Evolutionary conservation across 2,329 filamentous ascomycete genomes (phyloP).

Genomic region (Acephala macrosclerotiorum): DNA sequence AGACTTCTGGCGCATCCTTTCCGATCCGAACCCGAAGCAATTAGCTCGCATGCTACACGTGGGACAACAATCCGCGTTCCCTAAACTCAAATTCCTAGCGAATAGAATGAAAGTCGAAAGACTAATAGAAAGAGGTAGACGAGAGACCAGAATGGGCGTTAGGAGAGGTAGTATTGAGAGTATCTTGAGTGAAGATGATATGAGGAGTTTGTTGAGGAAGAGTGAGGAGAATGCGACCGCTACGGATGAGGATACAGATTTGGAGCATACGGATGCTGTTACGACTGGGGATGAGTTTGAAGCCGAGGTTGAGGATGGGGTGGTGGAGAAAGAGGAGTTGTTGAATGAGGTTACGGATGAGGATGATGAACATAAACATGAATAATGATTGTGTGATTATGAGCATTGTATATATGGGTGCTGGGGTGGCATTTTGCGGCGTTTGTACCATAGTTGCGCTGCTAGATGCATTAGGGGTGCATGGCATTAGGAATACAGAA

Average conservation of each 20-base stretch:
- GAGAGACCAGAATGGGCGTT: slow-evolving; percentile 57
- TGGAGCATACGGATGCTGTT: slow-evolving; percentile 21
- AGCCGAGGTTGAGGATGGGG: slow-evolving; percentile 16
- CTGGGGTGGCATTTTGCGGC: neutral
- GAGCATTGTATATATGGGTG: neutral
- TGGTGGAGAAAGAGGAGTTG: slow-evolving; percentile 15
- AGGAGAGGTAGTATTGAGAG: slow-evolving; percentile 63
- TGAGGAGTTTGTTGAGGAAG: slow-evolving; percentile 54
- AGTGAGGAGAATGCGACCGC: slow-evolving; percentile 43
- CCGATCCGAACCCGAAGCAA: slow-evolving; percentile 78
- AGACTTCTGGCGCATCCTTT: slow-evolving; percentile 87
- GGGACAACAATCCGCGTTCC: slow-evolving; percentile 88
- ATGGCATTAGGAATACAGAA: neutral
- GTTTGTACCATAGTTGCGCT: slow-evolving; percentile 12
- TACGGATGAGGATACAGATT: slow-evolving; percentile 36
- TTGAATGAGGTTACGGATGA: slow-evolving; percentile 9
- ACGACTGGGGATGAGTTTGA: slow-evolving; percentile 36
- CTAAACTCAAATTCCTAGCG: slow-evolving; percentile 88
- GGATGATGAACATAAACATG: neutral
- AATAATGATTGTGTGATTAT: neutral
- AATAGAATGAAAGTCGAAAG: slow-evolving; percentile 88
- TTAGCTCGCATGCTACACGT: slow-evolving; percentile 89
- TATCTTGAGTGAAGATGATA: slow-evolving; percentile 67
- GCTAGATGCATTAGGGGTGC: neutral
- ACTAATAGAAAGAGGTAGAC: slow-evolving; percentile 65